Evolutionary conservation across 257 asterid genomes (phyloP), one percentile per base, ranked within the genome.

Genomic region (Perilla frutescens): DNA sequence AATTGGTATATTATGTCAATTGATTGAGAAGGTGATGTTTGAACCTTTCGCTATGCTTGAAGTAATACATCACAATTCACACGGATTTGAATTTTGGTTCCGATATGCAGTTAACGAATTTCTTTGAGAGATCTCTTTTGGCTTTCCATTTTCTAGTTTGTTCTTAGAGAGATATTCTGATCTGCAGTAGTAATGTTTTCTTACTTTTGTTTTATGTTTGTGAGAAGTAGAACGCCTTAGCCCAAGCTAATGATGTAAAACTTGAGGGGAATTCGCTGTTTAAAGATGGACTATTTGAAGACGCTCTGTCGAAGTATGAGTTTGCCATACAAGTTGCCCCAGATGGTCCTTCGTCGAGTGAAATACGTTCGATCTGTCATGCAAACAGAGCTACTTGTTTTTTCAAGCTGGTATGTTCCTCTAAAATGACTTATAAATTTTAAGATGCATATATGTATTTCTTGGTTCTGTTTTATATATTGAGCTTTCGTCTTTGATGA

Each of bases 371-470:
- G 0, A 82, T 90, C 10, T 91, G 95, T 82, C 78, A 83, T 79
- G 93, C 97, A 15, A 94, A 94, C 79, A 83, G 95, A 6, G 99
- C 93, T 49, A 96, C 97, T 51, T 94, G 99, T 84, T 88, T 84
- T 88, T 90, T 87, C 69, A 91, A 88, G 73, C 74, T 89, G 95
- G 99, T 94, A 87, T 66, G 81, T 68, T 65, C 12, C 40, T 66
- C 62, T 51, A 65, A 9, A 14, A 31, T 34, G 43, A 70, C 32
- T 20, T 26, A 47, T 2, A 15, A 47, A 41, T 9, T 32, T 53
- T 20, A 20, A 14, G 63, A 68, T 66, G 61, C 66, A 68, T 66
- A 34, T 32, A 50, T 45, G 3, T 68, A 43, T 37, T 10, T 47
- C 6, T 44, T 57, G 64, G 39, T 50, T 49, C 56, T 36, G n/a